A percentile compares a stretch with the other conserved stretches of the same genome.
phyloP scores from a whole-genome alignment of 1,284 basidiomycete genomes.

The Porogramme epimiltina region DNA sequence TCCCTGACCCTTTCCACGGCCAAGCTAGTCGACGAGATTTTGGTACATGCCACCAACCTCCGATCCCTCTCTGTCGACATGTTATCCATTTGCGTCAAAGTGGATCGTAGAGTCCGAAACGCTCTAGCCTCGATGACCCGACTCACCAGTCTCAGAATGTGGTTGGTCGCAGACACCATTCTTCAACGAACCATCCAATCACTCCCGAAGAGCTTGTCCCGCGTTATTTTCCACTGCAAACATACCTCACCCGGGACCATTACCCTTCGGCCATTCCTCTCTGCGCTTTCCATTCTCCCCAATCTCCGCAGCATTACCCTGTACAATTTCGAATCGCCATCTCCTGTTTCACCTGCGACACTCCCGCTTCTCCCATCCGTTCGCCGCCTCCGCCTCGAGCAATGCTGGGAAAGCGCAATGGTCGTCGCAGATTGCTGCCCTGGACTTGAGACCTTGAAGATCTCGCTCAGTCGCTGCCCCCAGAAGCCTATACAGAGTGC shows the following conservation, averaged over 20 bases:
- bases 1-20: too few species aligned
- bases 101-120: conserved; percentile 1
- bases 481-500: neutral
- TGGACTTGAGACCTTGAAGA: conserved; percentile 3
- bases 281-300: neutral
- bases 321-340: conserved; percentile 5
- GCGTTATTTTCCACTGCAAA: neutral
- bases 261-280: conserved; percentile 3
- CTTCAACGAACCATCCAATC: neutral
- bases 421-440: conserved; percentile 11
- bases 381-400: conserved; percentile 4
- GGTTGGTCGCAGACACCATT: conserved; percentile 1
- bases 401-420: neutral
- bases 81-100: neutral
- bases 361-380: conserved; percentile 5
- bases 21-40: too few species aligned
- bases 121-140: conserved; percentile 5
- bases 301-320: conserved; percentile 8
- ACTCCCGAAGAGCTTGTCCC: neutral
- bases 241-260: neutral
- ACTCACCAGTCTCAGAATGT: conserved; percentile 3
- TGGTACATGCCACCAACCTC: too few species aligned
- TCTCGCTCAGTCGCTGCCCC: neutral
- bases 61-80: too few species aligned
- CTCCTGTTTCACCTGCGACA: neutral